Percentiles rank a stretch among this genome's conserved stretches.
phyloP scores from a whole-genome alignment of 2,329 filamentous ascomycete genomes.

The Bipolaris oryzae region DNA sequence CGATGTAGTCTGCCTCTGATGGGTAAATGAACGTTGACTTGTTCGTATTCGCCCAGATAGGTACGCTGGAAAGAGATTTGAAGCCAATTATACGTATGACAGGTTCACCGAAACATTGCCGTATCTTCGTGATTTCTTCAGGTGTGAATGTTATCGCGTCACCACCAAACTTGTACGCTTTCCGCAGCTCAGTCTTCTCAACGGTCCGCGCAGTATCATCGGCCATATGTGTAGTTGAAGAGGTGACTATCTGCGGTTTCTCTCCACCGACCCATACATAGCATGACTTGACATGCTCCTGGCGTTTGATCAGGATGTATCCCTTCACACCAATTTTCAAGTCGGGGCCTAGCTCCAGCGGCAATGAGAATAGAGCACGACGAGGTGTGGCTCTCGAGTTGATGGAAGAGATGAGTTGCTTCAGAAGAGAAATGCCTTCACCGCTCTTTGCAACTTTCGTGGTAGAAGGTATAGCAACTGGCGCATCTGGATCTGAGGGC shows the following conservation, averaged over 20 bases:
- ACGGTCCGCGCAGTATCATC: slow-evolving; percentile 78
- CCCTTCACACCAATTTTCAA: slow-evolving; percentile 91
- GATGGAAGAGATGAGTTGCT: slow-evolving; percentile 82
- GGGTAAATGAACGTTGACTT: slow-evolving; percentile 94
- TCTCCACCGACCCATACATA: slow-evolving; percentile 92
- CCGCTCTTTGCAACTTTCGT: slow-evolving; percentile 70
- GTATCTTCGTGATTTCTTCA: slow-evolving; percentile 80
- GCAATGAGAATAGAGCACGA: slow-evolving; percentile 83
- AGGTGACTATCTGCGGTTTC: slow-evolving; percentile 76
- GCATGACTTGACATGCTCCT: slow-evolving; percentile 79
- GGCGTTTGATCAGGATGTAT: slow-evolving; percentile 85
- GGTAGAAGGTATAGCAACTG: slow-evolving; percentile 58
- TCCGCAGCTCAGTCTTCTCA: slow-evolving; percentile 81
- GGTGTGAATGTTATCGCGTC: slow-evolving; percentile 84
- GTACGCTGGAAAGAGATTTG: slow-evolving; percentile 76
- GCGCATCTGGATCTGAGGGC: slow-evolving; percentile 68
- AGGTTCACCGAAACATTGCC: slow-evolving; percentile 76
- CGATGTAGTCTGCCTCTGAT: slow-evolving; percentile 85
- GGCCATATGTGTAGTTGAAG: slow-evolving; percentile 75
- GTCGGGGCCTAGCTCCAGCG: slow-evolving; percentile 83
- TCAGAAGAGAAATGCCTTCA: slow-evolving; percentile 78
- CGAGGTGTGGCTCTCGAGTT: slow-evolving; percentile 89
- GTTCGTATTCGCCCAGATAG: slow-evolving; percentile 82
- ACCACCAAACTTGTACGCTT: slow-evolving; percentile 95
- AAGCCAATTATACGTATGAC: slow-evolving; percentile 91